Conservation (phyloP, 192 early-diverging fungal genomes). For the Dispira simplex region DNA sequence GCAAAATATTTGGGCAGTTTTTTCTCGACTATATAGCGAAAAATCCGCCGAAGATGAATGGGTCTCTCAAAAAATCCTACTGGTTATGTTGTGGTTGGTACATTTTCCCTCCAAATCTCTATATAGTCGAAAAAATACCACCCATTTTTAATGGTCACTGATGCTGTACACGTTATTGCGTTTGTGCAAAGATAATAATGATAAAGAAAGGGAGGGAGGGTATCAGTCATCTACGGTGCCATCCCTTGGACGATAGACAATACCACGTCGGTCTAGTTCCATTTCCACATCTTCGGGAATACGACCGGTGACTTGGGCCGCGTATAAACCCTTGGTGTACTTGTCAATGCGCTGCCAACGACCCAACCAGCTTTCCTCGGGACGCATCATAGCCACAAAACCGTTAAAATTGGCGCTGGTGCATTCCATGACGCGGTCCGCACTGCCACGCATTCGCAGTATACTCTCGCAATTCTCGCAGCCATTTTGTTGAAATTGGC, state of each 20-base stretch:
- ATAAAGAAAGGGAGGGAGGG: too few relatives aligned
- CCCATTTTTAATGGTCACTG: too few relatives aligned
- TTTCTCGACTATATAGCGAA: too few relatives aligned
- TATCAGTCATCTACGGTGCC: conserved; percentile 30
- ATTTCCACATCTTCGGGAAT: conserved; percentile 64
- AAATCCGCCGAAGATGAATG: too few relatives aligned
- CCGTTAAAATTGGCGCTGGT: conserved; percentile 67
- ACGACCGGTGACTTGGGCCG: conserved; percentile 51
- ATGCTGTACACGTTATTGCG: too few relatives aligned
- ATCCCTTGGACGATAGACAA: conserved; percentile 55
- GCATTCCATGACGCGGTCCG: conserved; percentile 52
- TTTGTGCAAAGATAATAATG: too few relatives aligned
- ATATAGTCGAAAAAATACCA: too few relatives aligned
- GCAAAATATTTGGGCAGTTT: too few relatives aligned
- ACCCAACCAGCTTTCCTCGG: conserved; percentile 59
- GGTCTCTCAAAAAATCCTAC: too few relatives aligned
- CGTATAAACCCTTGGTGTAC: conserved; percentile 51
- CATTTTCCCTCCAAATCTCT: too few relatives aligned
- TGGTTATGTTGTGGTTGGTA: too few relatives aligned
- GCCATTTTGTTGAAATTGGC: conserved; percentile 48
- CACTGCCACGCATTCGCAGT: conserved; percentile 45
- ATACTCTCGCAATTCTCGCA: conserved; percentile 75
- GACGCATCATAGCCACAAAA: conserved; percentile 56
- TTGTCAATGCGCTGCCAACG: conserved; percentile 41
- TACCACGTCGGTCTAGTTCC: conserved; percentile 43